A percentile compares a stretch with the other conserved stretches of the same genome.
phyloP scores from a whole-genome alignment of 2,329 filamentous ascomycete species.

The Botrytis galanthina region DNA sequence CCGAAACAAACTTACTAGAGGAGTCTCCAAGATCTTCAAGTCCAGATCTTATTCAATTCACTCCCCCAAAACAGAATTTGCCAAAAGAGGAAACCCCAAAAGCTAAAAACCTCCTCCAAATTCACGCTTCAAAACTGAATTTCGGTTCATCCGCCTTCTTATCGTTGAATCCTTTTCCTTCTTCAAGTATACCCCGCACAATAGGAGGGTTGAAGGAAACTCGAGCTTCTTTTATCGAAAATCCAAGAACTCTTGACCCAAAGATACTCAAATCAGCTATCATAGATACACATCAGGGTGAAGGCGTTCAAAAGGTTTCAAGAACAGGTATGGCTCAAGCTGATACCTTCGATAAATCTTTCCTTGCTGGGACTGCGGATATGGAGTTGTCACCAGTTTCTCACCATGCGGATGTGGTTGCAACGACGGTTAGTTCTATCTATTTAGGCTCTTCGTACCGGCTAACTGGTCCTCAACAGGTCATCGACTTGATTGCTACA shows the following conservation, averaged over 20 bases:
- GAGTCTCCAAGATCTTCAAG: neutral
- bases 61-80: neutral
- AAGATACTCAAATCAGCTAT: neutral
- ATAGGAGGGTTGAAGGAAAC: neutral
- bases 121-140: conserved; percentile 3
- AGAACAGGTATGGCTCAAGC: neutral
- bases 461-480: neutral
- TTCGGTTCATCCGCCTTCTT: neutral
- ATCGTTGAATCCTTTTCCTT: neutral
- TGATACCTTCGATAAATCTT: neutral
- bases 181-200: neutral
- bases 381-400: neutral
- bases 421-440: neutral
- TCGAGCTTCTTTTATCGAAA: neutral
- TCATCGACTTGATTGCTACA: neutral
- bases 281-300: neutral
- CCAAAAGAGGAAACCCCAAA: neutral
- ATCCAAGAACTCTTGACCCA: neutral
- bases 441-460: neutral
- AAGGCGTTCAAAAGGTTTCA: neutral
- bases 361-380: neutral
- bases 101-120: neutral
- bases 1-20: neutral
- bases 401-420: neutral
- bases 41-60: conserved; percentile 13